Base-by-base conservation (phyloP, 2,329 filamentous ascomycete species). In the Pseudocercospora pini-densiflorae region DNA sequence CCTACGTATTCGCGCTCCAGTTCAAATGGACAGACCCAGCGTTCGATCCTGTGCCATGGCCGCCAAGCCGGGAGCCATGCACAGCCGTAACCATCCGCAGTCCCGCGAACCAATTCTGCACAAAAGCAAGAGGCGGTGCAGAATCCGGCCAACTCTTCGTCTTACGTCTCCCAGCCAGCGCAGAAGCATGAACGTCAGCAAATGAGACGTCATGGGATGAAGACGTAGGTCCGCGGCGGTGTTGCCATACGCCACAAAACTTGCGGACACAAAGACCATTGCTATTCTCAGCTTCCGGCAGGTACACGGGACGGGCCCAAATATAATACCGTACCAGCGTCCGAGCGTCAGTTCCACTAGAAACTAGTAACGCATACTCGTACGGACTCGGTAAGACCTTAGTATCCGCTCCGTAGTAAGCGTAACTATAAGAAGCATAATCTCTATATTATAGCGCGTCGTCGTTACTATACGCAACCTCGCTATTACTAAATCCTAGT, bases 231-330 rank as follows among this genome's bases (percentile, higher is more conserved):
- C 51, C 51, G 51, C 49, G 49, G 49, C 23, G 19, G 23, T 49
- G 21, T n/a, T n/a, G 21, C 49, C 19, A 16, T 33, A 55, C 51
- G 57, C 57, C 57, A 59, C 57, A 45, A 21, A 43, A 33, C 16
- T 43, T 53, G 49, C 40, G 12, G 21, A 31, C 4, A 59, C 57
- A 59, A 59, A 59, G 57, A 14, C 49, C 21, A 36, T 47, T 62
- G 55, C 54, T 62, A 53, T 66, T 62, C 61, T 53, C 24, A 43
- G 64, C 40, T 54, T 59, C 19, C 64, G 36, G 27, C 33, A 31
- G 36, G 61, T 54, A 33, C 60, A 55, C 53, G 21, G 43, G 47
- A n/a, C n/a, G n/a, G n/a, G n/a, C n/a, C n/a, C n/a, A n/a, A n/a
- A n/a, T n/a, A n/a, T n/a, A n/a, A n/a, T n/a, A n/a, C n/a, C n/a